Base-by-base conservation (phyloP, 495 filamentous ascomycete species). In the Antarctomyces pellizariae region DNA sequence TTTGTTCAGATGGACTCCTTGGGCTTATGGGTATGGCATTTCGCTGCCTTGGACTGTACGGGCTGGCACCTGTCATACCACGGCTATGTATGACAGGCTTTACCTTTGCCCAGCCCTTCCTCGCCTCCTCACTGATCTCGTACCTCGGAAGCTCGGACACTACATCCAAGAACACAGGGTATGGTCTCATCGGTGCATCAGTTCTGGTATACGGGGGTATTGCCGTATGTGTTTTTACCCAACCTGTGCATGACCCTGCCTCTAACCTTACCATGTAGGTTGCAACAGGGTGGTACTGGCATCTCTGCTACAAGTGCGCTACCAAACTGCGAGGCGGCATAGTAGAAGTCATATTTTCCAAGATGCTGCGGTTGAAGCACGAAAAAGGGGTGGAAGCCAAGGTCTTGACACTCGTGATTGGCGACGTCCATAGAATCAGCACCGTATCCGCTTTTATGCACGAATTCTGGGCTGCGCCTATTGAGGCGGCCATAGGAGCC, bases 141-240 rank as follows among this genome's bases (percentile, higher is more conserved):
- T 58, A 24, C 49, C 52, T 14, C 33, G 42, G 11, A 36, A 54
- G 25, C 38, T 44, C 5, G 42, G 45, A 1, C 49, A 37, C 14
- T 15, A 26, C 3, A 38, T 36, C 57, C 10, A 49, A 46, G 7
- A 54, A 65, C 29, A 37, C 52, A 16, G 47, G 51, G 28, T 59
- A 65, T 37, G 59, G 59, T 3, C 34, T 67, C 16, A 66, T 67
- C 27, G 63, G 58, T 8, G 63, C 61, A 6, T 59, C 54, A 24
- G 35, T 53, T 20, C 27, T 67, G 12, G 54, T 67, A 0, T 69
- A 67, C 32, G 29, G 45, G 7, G 64, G 64, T 2, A 49, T 66
- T 19, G 61, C n/a, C n/a, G n/a, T n/a, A n/a, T n/a, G n/a, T n/a
- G n/a, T n/a, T n/a, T n/a, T n/a, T n/a, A n/a, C n/a, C n/a, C n/a